A percentile compares a stretch with the other conserved stretches of the same genome.
Evolutionary conservation across 1,284 basidiomycete species (phyloP).

Genomic region (Ceratobasidium papillatum): DNA sequence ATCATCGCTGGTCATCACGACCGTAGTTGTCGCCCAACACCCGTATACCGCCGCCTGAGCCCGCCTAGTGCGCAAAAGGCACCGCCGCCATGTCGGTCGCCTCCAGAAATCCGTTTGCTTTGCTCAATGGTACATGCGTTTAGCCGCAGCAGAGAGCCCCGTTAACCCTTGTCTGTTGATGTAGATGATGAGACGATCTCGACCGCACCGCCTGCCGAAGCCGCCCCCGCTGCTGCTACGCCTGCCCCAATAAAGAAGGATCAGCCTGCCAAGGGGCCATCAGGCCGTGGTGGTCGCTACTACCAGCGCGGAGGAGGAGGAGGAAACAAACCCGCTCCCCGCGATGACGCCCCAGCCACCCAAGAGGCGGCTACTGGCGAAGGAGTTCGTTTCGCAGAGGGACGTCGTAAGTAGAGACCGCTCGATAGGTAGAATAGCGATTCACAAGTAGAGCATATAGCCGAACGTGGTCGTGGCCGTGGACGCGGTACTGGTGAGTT

Average conservation of each 20-base stretch:
- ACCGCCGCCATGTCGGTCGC: constrained; percentile 86
- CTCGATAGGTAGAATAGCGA: constrained; percentile 2
- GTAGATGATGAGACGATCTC: constrained; percentile 56
- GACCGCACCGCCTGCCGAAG: constrained; percentile 46
- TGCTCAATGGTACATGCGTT: constrained; percentile 70
- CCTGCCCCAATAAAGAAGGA: constrained; percentile 55
- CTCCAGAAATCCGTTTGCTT: constrained; percentile 80
- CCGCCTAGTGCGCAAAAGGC: constrained; percentile 55
- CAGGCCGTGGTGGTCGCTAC: constrained; percentile 76
- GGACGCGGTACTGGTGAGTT: constrained; percentile 54
- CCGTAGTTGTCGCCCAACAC: constrained; percentile 19
- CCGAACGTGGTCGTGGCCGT: constrained; percentile 50
- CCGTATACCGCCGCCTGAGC: constrained; percentile 34
- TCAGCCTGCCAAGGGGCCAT: constrained; percentile 60
- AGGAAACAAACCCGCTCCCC: constrained; percentile 36
- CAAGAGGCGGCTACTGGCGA: constrained; percentile 29
- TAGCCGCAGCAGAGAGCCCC: background rate
- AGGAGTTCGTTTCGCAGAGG: constrained; percentile 46
- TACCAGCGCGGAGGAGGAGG: constrained; percentile 79
- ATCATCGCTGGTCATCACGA: constrained; percentile 34
- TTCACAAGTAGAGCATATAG: constrained; percentile 8
- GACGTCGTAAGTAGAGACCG: constrained; percentile 59
- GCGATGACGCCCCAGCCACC: constrained; percentile 6
- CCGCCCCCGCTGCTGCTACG: constrained; percentile 54
- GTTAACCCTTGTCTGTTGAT: constrained; percentile 33